Evolutionary conservation across 352 stramenopile species (phyloP), one percentile per base, ranked within the genome.

Genomic region (Peronosclerospora sorghi): DNA sequence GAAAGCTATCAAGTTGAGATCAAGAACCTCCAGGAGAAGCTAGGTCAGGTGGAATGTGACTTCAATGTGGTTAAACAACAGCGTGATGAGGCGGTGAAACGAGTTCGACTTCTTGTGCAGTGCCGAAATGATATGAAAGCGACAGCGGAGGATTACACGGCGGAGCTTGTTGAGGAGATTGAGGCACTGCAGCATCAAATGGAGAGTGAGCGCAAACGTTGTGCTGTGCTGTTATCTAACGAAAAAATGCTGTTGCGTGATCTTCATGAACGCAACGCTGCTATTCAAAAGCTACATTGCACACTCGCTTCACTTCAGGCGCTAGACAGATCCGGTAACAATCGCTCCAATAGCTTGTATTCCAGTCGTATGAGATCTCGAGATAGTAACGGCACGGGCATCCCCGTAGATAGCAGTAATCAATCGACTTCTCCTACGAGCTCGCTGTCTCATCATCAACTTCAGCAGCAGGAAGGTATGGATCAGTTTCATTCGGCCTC

Each of bases 211-310:
- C 72, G 72, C 17, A 73, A 83, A 52, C 67, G 70, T 1, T 82
- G 64, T 43, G 70, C 65, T 2, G 59, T 77, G n/a, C 48, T 87
- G 34, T 37, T 83, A 8, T 26, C 47, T 10, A 85, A 87, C 41
- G 75, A 87, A 47, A 82, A 82, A 85, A 80, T 60, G 8, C 51
- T 87, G 35, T 42, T 83, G 35, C 69, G 71, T 7, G 75, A 87
- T 47, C 64, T 87, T 28, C 67, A 71, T n/a, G 72, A 87, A 38
- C 69, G 73, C n/a, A 80, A 76, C 37, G 34, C 58, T 8, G 57
- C 57, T 18, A 62, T 84, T 36, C 45, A 44, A 12, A 81, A 74
- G 47, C 49, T 87, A 8, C 56, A 87, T 41, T 65, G 59, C 13
- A 64, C 56, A 2, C 29, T 84, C 17, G n/a, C n/a, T n/a, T n/a